phyloP scores from a whole-genome alignment of 2,329 filamentous ascomycete genomes.

The Didymella keratinophila region DNA sequence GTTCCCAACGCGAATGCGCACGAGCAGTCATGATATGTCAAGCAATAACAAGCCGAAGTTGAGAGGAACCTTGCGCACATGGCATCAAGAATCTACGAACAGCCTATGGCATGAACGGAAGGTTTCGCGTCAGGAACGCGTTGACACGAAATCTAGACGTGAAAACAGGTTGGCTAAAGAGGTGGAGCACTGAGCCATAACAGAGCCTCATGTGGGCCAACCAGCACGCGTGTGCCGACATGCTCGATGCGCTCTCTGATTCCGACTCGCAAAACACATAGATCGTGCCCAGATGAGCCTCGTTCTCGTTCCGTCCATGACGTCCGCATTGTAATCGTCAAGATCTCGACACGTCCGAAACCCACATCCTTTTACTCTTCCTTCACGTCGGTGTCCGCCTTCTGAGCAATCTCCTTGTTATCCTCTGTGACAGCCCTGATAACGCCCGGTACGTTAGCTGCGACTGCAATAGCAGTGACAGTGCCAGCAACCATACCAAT shows the following conservation, averaged over 20 bases:
- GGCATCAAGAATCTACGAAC: too few relatives aligned
- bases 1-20: too few relatives aligned
- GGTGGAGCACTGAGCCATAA: background rate
- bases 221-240: background rate
- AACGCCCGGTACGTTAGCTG: background rate
- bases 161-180: background rate
- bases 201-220: constrained; percentile 1
- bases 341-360: background rate
- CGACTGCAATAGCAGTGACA: background rate
- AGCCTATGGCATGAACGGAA: background rate
- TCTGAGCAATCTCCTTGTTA: background rate
- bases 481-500: background rate
- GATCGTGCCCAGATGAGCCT: background rate
- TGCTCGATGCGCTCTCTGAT: background rate
- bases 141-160: background rate
- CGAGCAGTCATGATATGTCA: too few relatives aligned
- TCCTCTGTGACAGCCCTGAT: background rate
- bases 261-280: background rate
- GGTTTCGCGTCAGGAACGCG: background rate
- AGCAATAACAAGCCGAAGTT: too few relatives aligned
- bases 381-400: background rate
- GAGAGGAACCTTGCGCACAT: too few relatives aligned
- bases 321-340: too few relatives aligned
- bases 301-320: background rate
- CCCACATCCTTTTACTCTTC: background rate